Evolutionary conservation across 179 eudicot genomes (phyloP), one percentile per base, ranked within the genome.

Genomic region (Vitellaria paradoxa): DNA sequence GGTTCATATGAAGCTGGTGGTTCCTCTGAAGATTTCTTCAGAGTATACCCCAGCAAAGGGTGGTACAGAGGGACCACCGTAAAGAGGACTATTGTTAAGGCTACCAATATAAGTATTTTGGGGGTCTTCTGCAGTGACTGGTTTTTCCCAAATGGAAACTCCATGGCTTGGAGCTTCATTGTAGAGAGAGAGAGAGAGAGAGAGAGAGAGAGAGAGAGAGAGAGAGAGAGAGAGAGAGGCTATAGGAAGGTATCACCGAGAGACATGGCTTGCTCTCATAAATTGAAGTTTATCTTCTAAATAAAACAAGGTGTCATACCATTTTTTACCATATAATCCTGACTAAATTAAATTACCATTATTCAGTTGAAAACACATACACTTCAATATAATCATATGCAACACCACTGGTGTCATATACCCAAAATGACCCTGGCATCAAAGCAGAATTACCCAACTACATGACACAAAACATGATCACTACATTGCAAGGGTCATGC

Each of bases 21-120:
- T 42, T 55, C 45, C 17, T 64, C 79, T 14, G 79, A 67, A 5
- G 70, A 12, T 18, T 64, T 70, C 61, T 70, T 78, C 6, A 78
- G 26, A 15, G 77, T 57, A 50, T 81, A 82, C 42, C 61, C 66
- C 5, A 78, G 69, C 0, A 80, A 49, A 23, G 90, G 85, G 71
- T 83, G 82, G 40, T 78, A 87, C 24, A 87, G 76, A 21, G 90
- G 88, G 56, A 82, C 60, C 30, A 85, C 23, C 60, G 90, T 82
- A 72, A 85, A 60, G 46, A 87, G 76, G 17, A 85, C n/a, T n/a
- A 75, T 50, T n/a, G 79, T 72, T 4, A 80, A 13, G 77, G 79
- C 84, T 26, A 83, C 21, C 2, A 87, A 73, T 13, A 82, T 76
- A 50, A 80, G 76, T 49, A 84, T 76, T 17, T 74, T 87, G 21